Conservation (phyloP, 306 rosid genomes). For the Cucurbita moschata region DNA sequence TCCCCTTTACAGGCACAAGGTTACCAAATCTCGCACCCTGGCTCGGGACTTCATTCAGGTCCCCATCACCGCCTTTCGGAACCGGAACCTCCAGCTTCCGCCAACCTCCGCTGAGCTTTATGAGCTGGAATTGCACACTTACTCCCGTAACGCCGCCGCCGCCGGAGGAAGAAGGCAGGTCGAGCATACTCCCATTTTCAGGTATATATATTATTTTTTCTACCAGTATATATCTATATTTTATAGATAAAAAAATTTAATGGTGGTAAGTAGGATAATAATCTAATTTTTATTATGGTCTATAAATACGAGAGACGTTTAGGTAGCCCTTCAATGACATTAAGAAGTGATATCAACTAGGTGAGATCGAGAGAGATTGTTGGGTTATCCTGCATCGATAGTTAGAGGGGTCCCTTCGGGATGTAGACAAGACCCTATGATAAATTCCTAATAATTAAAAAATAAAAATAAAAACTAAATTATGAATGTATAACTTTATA, state of each 20-base stretch:
- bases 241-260: too few relatives aligned
- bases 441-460: neutral
- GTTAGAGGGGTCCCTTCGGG: neutral
- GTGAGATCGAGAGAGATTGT: neutral
- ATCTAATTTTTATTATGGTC: neutral
- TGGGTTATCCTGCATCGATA: neutral
- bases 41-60: constrained; percentile 28
- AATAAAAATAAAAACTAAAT: neutral
- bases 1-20: constrained; percentile 60
- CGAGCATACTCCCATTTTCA: constrained; percentile 41
- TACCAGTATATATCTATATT: too few relatives aligned
- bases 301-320: neutral
- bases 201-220: constrained; percentile 14
- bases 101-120: constrained; percentile 30
- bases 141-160: constrained; percentile 9
- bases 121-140: constrained; percentile 35
- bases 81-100: constrained; percentile 39
- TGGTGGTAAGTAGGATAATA: too few relatives aligned
- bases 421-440: neutral
- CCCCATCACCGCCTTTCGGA: constrained; percentile 28
- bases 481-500: too few relatives aligned
- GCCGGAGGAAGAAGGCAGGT: constrained; percentile 20
- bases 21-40: constrained; percentile 22
- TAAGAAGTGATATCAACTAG: too few relatives aligned
- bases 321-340: too few relatives aligned